phyloP scores from a whole-genome alignment of 345 rosid genomes.

The Citrus cavaleriei region DNA sequence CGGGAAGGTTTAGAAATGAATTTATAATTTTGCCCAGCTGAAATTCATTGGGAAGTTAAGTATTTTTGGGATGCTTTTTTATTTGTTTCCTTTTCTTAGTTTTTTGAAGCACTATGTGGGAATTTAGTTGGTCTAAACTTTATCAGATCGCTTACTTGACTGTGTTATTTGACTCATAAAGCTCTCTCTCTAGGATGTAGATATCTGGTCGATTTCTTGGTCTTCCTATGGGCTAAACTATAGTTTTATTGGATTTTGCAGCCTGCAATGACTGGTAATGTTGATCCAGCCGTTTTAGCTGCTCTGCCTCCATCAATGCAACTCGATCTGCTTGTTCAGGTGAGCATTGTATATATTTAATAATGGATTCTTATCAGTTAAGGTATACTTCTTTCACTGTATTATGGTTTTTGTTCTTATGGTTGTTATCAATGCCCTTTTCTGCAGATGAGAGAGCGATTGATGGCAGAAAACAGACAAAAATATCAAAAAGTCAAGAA shows the following conservation, averaged over 20 bases:
- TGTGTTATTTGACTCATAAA: neutral
- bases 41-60: neutral
- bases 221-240: neutral
- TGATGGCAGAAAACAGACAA: conserved; percentile 97
- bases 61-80: neutral
- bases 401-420: conserved; percentile 4
- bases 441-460: conserved; percentile 84
- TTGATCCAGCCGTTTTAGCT: conserved; percentile 46
- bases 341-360: neutral
- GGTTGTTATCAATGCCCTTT: conserved; percentile 5
- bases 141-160: neutral
- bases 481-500: conserved; percentile 93
- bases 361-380: conserved; percentile 7
- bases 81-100: neutral
- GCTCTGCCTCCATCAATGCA: conserved; percentile 53
- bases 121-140: neutral
- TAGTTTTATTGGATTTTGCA: conserved; percentile 21
- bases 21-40: neutral
- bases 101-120: neutral
- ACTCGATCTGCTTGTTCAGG: conserved; percentile 46
- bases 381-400: conserved; percentile 8
- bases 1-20: neutral
- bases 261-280: conserved; percentile 37
- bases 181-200: neutral
- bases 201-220: neutral